phyloP scores from a whole-genome alignment of 345 rosid genomes.

The Carallia pectinifolia region DNA sequence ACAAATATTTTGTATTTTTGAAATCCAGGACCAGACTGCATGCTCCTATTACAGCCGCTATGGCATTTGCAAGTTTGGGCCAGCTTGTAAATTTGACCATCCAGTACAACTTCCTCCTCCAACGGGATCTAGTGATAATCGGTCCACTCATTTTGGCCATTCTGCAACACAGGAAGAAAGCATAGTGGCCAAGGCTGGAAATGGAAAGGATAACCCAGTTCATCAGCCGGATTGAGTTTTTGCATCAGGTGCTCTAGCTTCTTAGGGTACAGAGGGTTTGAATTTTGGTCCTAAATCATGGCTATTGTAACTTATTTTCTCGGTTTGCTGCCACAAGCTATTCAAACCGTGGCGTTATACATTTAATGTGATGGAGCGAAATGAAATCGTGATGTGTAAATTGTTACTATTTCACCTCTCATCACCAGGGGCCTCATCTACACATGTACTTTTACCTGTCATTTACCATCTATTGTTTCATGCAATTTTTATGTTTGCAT shows the following conservation, averaged over 20 bases:
- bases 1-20: neutral
- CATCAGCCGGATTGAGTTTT: constrained; percentile 37
- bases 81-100: constrained; percentile 84
- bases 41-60: constrained; percentile 86
- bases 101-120: constrained; percentile 37
- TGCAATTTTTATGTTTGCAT: neutral
- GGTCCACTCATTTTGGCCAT: constrained; percentile 19
- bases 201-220: constrained; percentile 26
- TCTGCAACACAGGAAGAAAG: constrained; percentile 28
- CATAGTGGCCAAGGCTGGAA: constrained; percentile 25
- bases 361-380: constrained; percentile 21
- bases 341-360: constrained; percentile 29
- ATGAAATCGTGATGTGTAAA: constrained; percentile 32
- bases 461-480: neutral
- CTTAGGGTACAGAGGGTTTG: constrained; percentile 10
- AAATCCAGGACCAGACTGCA: constrained; percentile 62
- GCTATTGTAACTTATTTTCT: constrained; percentile 16
- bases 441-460: neutral
- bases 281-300: constrained; percentile 8
- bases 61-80: constrained; percentile 95
- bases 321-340: constrained; percentile 34
- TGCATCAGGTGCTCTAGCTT: constrained; percentile 15
- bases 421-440: neutral
- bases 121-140: constrained; percentile 26
- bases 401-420: constrained; percentile 18